Percentiles rank a stretch among this genome's conserved stretches.
Conservation (phyloP, 2,329 filamentous ascomycete genomes). For the Xylariaceae sp. region DNA sequence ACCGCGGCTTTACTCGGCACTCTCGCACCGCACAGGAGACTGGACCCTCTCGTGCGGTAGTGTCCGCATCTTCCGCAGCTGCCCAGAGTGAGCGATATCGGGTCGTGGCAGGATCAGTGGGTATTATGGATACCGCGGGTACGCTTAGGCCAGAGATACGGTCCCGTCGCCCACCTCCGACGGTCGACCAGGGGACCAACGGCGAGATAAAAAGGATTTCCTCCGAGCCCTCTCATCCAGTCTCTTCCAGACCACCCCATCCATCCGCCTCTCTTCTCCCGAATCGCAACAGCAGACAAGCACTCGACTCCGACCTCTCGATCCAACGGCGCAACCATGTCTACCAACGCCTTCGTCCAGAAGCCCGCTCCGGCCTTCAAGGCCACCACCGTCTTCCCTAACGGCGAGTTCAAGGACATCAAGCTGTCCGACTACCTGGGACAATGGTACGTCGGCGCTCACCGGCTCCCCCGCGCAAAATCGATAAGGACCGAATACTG, state of each 20-base stretch:
- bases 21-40: no score
- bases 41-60: no score
- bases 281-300: background rate
- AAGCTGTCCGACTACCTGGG: slow-evolving; percentile 36
- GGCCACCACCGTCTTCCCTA: slow-evolving; percentile 41
- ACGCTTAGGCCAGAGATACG: background rate
- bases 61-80: no score
- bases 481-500: no score
- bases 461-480: background rate
- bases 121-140: background rate
- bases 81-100: background rate
- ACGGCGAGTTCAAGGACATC: slow-evolving; percentile 40
- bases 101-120: background rate
- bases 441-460: slow-evolving; percentile 33
- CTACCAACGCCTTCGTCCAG: slow-evolving; percentile 36
- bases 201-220: background rate
- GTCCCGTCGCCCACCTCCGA: background rate
- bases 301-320: no score
- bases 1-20: no score
- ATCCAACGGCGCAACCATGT: slow-evolving; percentile 25
- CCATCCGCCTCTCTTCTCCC: background rate
- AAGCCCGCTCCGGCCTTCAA: slow-evolving; percentile 41
- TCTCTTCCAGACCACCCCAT: no score
- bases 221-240: background rate
- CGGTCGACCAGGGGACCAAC: background rate